Evolutionary conservation across 345 rosid genomes (phyloP), one percentile per base, ranked within the genome.

Genomic region (Salix caprea): DNA sequence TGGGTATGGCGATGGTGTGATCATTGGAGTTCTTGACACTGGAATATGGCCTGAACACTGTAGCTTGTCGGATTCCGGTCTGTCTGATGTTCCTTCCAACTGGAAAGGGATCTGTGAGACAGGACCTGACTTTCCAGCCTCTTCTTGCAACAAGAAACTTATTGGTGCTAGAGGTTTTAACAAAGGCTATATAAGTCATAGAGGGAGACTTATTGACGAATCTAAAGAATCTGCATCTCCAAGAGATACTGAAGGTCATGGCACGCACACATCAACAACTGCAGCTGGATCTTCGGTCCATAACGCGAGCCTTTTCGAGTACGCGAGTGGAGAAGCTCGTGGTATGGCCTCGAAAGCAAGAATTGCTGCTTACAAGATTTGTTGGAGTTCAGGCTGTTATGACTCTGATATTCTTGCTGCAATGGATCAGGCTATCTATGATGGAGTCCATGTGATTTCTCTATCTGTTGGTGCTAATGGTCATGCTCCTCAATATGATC

Each of bases 341-440:
- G 98, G 99, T 21, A 90, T 93, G 93, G 99, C 99, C 5, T 74
- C 86, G 0, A 91, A 87, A 42, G 97, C 99, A 8, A 82, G 98
- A 32, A 84, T 93, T 67, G 96, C 99, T 1, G 94, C 91, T 2
- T 96, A 93, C 67, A 93, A 93, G 86, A 92, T 92, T 72, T 96
- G 98, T 36, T 96, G 98, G 99, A 80, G 68, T 4, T 0, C 78
- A 1, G 97, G 98, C 4, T 96, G 99, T 24, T 96, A 86, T 71
- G 96, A 93, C 39, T 96, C 98, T 12, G 98, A 96, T 71, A 91
- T 93, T 52, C 90, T 93, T n/a, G 99, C 98, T 0, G 98, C 97
- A 1, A 89, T 96, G 93, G 97, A 96, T 70, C 93, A 89, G 65
- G 97, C 98, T 1, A 86, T 91, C 62, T 84, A 81, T 0, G 99